Base-by-base conservation (phyloP, 2,329 filamentous ascomycete genomes). In the Ceratocystis lukuohia region DNA sequence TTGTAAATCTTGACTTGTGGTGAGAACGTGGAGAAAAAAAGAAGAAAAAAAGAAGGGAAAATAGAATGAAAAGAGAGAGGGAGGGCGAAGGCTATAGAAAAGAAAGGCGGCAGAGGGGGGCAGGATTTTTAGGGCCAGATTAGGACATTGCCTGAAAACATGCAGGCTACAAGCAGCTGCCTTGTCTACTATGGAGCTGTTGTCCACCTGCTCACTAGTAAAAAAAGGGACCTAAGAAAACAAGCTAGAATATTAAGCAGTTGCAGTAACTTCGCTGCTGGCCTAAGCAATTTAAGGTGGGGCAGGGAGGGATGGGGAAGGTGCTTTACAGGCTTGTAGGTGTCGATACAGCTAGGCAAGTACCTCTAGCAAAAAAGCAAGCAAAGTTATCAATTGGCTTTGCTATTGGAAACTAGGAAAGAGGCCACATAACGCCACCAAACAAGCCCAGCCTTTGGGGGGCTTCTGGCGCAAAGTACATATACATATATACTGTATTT, bases 1-100 rank as follows among this genome's bases (percentile, higher is more conserved):
- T 68, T 45, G 67, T 63, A 62, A 66, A 66, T 64, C 69, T 71
- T 71, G 72, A 73, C 74, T 73, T 78, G 77, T 78, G 76, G 76
- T 77, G 75, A 70, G 72, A 65, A 68, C 66, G 66, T 72, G 72
- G 73, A 72, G 70, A 72, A 73, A 72, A 69, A 41, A 69, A 68
- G 46, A 65, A 59, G 44, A 53, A 53, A 66, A 61, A 61, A 68
- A 61, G 44, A 61, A 64, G 20, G 48, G 50, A 44, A 66, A 48
- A 62, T 10, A 62, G 44, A 25, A 71, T 72, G 72, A 71, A 71
- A 70, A 71, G 66, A 69, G 70, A 70, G 67, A 70, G 70, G 69
- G 70, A 68, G 70, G 65, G 65, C 62, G 69, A 69, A 64, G 45
- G 62, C n/a, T 33, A 37, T 64, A 64, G 44, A 64, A 30, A 30